Base-by-base conservation (phyloP, 441 rosid species). In the Melastoma candidum region DNA sequence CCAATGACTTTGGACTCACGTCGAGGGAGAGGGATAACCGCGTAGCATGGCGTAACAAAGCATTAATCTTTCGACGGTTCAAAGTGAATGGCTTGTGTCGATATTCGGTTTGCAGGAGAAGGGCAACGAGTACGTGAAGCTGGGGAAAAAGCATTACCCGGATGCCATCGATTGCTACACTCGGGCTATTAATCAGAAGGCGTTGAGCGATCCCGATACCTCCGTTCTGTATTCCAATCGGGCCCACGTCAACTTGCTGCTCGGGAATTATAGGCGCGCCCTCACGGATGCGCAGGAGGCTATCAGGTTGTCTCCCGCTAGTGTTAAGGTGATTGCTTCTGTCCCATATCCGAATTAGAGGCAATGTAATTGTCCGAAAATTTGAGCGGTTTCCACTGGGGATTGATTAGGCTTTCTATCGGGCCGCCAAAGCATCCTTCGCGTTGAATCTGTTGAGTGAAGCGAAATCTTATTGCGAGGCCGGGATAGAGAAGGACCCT, bases 351-450 rank as follows among this genome's bases (percentile, higher is more conserved):
- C 10, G 26, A 14, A 36, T 36, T 36, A 4, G 41, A 36, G 6
- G 41, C 41, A 32, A 27, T 69, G 11, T 12, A 12, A 11, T 56
- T 24, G 26, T 43, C 26, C 7, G 24, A 0, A 1, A 27, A 2
- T 2, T 7, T 25, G 48, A 41, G 10, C 48, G 54, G 43, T 63
- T 10, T 13, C 11, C 14, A 8, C 14, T 49, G 7, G 1, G 1
- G 64, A 59, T 29, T 53, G 25, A 49, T 2, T 53, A 84, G 94
- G 96, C 90, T 0, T 58, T 71, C 47, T 92, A 87, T 76, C 83
- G 98, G 64, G 95, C 94, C 70, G 89, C 94, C 61, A 92, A 87
- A 74, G 94, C 96, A 8, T 80, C 85, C 11, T 32, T 84, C 67
- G 70, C 77, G 3, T 50, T 87, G 67, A 79, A 76, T 63, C 70